Conservation (phyloP, 2,329 filamentous ascomycete genomes). For the Neonectria coccinea region DNA sequence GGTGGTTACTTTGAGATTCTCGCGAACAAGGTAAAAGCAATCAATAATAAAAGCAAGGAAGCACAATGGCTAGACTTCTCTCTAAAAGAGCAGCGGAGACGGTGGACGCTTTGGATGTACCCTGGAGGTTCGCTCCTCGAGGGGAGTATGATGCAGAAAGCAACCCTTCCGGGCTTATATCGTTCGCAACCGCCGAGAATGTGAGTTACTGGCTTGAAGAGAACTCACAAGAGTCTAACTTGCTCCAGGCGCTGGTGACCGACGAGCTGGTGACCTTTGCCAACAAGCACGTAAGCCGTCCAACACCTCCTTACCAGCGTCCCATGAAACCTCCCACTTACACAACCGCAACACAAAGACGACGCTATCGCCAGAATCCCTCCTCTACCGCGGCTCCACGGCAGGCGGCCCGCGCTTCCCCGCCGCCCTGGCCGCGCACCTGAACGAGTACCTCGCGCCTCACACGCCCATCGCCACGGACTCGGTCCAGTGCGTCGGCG, state of each 20-base stretch:
- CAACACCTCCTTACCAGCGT: not conserved
- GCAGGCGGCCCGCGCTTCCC: constrained; percentile 52
- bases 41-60: not conserved
- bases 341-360: constrained; percentile 31
- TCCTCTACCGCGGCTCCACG: constrained; percentile 53
- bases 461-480: constrained; percentile 43
- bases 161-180: constrained; percentile 58
- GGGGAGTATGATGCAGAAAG: constrained; percentile 52
- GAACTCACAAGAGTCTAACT: not conserved
- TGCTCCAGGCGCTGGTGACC: constrained; percentile 54
- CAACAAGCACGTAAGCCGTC: constrained; percentile 46
- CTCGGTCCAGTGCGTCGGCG: constrained; percentile 51
- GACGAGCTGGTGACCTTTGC: constrained; percentile 47
- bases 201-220: constrained; percentile 20
- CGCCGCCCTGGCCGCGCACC: constrained; percentile 49
- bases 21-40: too few species aligned
- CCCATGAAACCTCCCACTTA: not conserved
- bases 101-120: constrained; percentile 40
- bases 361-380: constrained; percentile 45
- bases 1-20: not conserved
- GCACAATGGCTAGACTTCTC: constrained; percentile 26
- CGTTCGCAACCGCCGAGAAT: constrained; percentile 63
- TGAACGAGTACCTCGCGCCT: constrained; percentile 54
- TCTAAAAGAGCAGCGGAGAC: constrained; percentile 45
- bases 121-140: constrained; percentile 50